phyloP scores from a whole-genome alignment of 2,329 filamentous ascomycete genomes.

The Fusarium sp. region DNA sequence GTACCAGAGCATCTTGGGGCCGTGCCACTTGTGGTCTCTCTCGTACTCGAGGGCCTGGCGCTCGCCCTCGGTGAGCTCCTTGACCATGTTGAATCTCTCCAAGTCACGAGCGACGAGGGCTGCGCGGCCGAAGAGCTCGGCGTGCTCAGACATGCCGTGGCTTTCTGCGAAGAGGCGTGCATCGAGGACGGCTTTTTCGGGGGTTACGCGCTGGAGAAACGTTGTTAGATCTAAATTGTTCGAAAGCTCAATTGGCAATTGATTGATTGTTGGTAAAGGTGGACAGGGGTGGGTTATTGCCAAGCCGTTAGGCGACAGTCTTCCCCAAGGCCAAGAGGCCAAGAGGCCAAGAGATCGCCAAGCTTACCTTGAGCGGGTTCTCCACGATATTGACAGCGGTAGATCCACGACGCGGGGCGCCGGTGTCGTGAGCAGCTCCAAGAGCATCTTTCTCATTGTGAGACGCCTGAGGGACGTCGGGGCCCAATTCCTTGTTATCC shows the following conservation, averaged over 20 bases:
- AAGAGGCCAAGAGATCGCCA: slow-evolving; percentile 24
- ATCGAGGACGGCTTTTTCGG: slow-evolving; percentile 50
- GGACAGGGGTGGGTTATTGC: background rate
- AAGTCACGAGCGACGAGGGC: slow-evolving; percentile 55
- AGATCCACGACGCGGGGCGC: slow-evolving; percentile 15
- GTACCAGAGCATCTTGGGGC: slow-evolving; percentile 58
- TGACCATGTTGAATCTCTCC: slow-evolving; percentile 44
- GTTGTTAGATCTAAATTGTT: background rate
- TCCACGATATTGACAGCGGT: slow-evolving; percentile 29
- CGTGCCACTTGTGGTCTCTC: slow-evolving; percentile 71
- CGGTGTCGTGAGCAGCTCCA: background rate
- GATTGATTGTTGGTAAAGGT: background rate
- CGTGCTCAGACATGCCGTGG: slow-evolving; percentile 63
- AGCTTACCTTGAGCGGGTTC: slow-evolving; percentile 31
- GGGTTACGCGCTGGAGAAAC: slow-evolving; percentile 43
- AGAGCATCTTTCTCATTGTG: slow-evolving; percentile 18
- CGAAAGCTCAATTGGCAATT: background rate
- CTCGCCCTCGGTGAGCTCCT: slow-evolving; percentile 51
- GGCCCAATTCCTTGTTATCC: slow-evolving; percentile 28
- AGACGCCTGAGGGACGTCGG: slow-evolving; percentile 20
- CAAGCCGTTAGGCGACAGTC: background rate
- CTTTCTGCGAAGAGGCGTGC: slow-evolving; percentile 65
- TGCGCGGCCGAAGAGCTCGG: slow-evolving; percentile 57
- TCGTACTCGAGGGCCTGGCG: slow-evolving; percentile 56
- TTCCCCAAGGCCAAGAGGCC: background rate